A percentile compares a stretch with the other conserved stretches of the same genome.
Conservation (phyloP, 805 yeast species). For the Aciculoconidium aculeatum region DNA sequence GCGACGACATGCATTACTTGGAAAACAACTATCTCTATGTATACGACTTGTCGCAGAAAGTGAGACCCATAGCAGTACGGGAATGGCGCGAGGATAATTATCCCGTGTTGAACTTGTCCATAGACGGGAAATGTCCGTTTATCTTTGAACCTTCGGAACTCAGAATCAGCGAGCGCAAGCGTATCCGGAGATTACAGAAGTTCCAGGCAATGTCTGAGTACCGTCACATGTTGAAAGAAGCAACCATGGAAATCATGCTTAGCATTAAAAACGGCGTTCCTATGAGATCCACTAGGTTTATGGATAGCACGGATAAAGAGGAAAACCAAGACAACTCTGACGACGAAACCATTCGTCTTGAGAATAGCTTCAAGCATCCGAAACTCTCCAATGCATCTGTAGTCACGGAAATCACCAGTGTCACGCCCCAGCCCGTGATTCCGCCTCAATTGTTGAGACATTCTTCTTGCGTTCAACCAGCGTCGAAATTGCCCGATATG, state of each 20-base stretch:
- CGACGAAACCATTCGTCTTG: slow-evolving; percentile 12
- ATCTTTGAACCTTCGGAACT: slow-evolving; percentile 47
- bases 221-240: slow-evolving; percentile 32
- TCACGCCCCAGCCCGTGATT: slow-evolving; percentile 19
- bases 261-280: slow-evolving; percentile 18
- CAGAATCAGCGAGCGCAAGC: slow-evolving; percentile 36
- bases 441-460: slow-evolving; percentile 28
- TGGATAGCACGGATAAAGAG: slow-evolving; percentile 22
- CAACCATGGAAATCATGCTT: slow-evolving; percentile 27
- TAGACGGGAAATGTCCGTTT: slow-evolving; percentile 81
- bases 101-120: slow-evolving; percentile 57
- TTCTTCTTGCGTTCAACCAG: slow-evolving; percentile 35
- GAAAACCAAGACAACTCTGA: slow-evolving; percentile 8
- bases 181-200: slow-evolving; percentile 32
- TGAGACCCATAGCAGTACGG: slow-evolving; percentile 73
- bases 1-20: slow-evolving; percentile 83
- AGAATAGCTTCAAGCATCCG: slow-evolving; percentile 6
- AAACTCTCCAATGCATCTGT: not conserved
- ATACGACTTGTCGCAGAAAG: slow-evolving; percentile 71
- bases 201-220: slow-evolving; percentile 38
- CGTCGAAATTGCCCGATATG: slow-evolving; percentile 38
- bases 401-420: too few relatives aligned
- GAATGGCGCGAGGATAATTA: slow-evolving; percentile 61
- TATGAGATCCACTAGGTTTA: slow-evolving; percentile 11
- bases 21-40: slow-evolving; percentile 65